phyloP scores from a whole-genome alignment of 1,284 basidiomycete species.

The Singerocomus rubriflavus region DNA sequence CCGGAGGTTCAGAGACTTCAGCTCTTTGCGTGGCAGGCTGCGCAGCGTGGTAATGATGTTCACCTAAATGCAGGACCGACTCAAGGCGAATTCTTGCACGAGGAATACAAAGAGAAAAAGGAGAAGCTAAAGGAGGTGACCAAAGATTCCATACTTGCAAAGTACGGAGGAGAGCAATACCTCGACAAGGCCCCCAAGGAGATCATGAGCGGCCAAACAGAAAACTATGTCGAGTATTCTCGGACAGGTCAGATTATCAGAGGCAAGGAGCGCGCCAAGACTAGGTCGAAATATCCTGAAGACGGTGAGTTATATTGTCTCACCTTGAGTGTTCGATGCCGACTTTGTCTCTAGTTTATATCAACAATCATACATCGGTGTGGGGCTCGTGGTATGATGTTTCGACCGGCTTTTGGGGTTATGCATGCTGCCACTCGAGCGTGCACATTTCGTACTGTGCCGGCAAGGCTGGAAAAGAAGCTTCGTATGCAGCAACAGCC shows the following conservation, averaged over 20 bases:
- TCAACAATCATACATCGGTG: slow-evolving; percentile 91
- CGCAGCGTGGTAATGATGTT: slow-evolving; percentile 89
- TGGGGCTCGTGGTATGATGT: slow-evolving; percentile 96
- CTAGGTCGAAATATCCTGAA: slow-evolving; percentile 90
- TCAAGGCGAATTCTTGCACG: slow-evolving; percentile 88
- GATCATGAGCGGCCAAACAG: slow-evolving; percentile 90
- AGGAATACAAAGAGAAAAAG: slow-evolving; percentile 90
- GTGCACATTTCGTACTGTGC: slow-evolving; percentile 92
- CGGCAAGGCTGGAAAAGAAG: slow-evolving; percentile 83
- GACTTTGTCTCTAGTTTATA: slow-evolving; percentile 54
- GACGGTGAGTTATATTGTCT: slow-evolving; percentile 60
- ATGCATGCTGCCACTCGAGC: slow-evolving; percentile 88
- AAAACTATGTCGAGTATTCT: slow-evolving; percentile 97
- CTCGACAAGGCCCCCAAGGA: slow-evolving; percentile 87
- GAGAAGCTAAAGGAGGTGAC: slow-evolving; percentile 85
- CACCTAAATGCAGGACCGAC: slow-evolving; percentile 97
- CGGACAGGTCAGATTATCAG: slow-evolving; percentile 88
- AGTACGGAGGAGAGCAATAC: slow-evolving; percentile 95
- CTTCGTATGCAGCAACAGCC: slow-evolving; percentile 67
- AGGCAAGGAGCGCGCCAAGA: slow-evolving; percentile 85
- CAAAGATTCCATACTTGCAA: slow-evolving; percentile 83
- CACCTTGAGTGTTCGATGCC: slow-evolving; percentile 4
- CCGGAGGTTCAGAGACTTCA: slow-evolving; percentile 89
- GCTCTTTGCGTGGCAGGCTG: slow-evolving; percentile 97
- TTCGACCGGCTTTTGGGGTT: slow-evolving; percentile 81